phyloP scores from a whole-genome alignment of 768 basidiomycete genomes.

The Lentinula sp. region DNA sequence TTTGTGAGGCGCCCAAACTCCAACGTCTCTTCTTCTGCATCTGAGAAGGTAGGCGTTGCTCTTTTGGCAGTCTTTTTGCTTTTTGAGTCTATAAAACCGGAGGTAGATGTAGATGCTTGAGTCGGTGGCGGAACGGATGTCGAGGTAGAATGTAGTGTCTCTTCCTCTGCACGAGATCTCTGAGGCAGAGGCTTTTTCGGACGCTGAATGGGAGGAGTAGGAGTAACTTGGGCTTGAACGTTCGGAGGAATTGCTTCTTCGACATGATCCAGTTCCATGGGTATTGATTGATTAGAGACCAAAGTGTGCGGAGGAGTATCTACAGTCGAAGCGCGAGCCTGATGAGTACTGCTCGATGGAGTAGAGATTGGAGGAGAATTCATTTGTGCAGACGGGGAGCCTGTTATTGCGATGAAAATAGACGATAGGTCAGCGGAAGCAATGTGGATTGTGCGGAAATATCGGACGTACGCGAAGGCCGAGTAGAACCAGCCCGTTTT shows the following conservation, averaged over 20 bases:
- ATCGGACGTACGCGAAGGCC: slow-evolving; percentile 21
- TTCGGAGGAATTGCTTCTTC: slow-evolving; percentile 22
- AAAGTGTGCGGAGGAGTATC: slow-evolving; percentile 25
- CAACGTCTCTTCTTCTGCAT: slow-evolving; percentile 42
- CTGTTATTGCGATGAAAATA: neutral
- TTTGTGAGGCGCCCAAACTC: slow-evolving; percentile 38
- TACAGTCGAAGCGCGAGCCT: slow-evolving; percentile 27
- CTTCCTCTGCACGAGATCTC: slow-evolving; percentile 7
- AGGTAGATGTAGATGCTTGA: slow-evolving; percentile 11
- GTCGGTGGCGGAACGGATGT: slow-evolving; percentile 21
- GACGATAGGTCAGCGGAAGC: neutral
- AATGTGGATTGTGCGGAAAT: slow-evolving; percentile 5
- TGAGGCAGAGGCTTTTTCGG: slow-evolving; percentile 9
- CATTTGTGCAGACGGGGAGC: neutral
- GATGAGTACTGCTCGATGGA: slow-evolving; percentile 1
- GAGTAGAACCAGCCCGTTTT: slow-evolving; percentile 20
- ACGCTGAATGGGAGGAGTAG: slow-evolving; percentile 13
- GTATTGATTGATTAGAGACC: slow-evolving; percentile 13
- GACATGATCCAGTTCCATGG: slow-evolving; percentile 22
- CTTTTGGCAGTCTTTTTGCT: slow-evolving; percentile 17
- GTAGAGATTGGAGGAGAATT: slow-evolving; percentile 13
- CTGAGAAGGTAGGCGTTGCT: slow-evolving; percentile 17
- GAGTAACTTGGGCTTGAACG: slow-evolving; percentile 21
- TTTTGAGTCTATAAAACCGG: slow-evolving; percentile 10
- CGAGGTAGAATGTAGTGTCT: slow-evolving; percentile 16